Evolutionary conservation across 2,329 filamentous ascomycete species (phyloP).

Genomic region (Alternaria sp.): DNA sequence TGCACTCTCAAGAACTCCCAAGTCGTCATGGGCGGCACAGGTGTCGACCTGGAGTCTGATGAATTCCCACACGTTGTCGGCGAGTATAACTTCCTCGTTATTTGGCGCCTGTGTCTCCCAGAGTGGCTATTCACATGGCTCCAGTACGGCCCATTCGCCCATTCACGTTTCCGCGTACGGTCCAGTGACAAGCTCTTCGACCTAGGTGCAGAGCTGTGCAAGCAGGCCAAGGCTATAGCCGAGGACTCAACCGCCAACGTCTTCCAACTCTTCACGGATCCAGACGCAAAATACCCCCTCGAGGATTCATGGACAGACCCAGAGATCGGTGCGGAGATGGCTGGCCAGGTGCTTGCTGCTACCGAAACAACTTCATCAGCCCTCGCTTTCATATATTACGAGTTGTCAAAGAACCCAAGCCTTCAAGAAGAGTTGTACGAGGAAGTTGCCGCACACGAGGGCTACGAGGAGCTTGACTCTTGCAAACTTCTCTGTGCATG

Average conservation of each 20-base stretch:
- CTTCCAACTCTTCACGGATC: constrained; percentile 21
- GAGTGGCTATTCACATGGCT: constrained; percentile 28
- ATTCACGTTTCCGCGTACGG: constrained; percentile 23
- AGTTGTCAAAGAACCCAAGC: constrained; percentile 22
- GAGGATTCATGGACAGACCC: constrained; percentile 20
- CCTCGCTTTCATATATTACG: constrained; percentile 29
- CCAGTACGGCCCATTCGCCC: constrained; percentile 20
- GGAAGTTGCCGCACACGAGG: constrained; percentile 20
- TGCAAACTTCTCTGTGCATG: constrained; percentile 21
- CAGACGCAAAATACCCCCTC: constrained; percentile 23
- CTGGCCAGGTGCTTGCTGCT: constrained; percentile 28
- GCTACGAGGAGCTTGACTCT: constrained; percentile 25
- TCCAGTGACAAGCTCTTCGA: constrained; percentile 29
- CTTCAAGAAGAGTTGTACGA: constrained; percentile 20
- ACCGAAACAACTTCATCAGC: constrained; percentile 29
- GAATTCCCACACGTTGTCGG: constrained; percentile 27
- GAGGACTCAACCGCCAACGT: constrained; percentile 12
- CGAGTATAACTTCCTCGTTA: constrained; percentile 30
- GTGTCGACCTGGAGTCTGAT: constrained; percentile 17
- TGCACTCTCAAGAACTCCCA: constrained; percentile 27
- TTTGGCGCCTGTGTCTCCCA: constrained; percentile 28
- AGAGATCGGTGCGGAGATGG: constrained; percentile 28
- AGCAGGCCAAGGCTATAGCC: constrained; percentile 12
- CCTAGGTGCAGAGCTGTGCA: constrained; percentile 20
- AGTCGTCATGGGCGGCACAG: constrained; percentile 26